phyloP scores from a whole-genome alignment of 176 grass and related monocot species.

The Cenchrus fungigraminus region DNA sequence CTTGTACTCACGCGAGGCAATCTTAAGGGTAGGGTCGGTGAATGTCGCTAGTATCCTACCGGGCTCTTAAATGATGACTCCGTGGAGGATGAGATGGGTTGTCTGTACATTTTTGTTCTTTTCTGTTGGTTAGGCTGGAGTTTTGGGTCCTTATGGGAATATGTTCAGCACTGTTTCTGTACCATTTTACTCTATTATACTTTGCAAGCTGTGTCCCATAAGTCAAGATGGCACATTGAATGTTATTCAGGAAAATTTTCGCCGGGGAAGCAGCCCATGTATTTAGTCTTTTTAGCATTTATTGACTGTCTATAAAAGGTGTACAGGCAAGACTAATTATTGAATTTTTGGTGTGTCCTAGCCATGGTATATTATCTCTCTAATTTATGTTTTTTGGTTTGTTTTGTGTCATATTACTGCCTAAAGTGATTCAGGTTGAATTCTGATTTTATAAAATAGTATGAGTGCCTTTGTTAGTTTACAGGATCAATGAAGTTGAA shows the following conservation, averaged over 20 bases:
- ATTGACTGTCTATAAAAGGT: neutral
- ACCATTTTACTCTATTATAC: neutral
- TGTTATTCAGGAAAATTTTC: constrained; percentile 10
- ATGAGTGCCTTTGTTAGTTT: neutral
- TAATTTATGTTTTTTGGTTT: neutral
- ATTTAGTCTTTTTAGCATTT: constrained; percentile 5
- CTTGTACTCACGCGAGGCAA: neutral
- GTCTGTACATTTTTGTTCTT: constrained; percentile 4
- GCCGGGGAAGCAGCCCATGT: neutral
- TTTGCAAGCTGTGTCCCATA: neutral
- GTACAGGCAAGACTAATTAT: neutral
- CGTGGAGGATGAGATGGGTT: neutral
- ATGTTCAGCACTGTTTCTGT: constrained; percentile 4
- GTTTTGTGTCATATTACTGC: constrained; percentile 11
- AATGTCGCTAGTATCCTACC: neutral
- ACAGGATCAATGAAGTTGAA: neutral
- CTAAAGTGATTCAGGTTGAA: constrained; percentile 1
- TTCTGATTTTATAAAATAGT: neutral
- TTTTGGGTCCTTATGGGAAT: neutral
- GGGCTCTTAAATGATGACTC: neutral
- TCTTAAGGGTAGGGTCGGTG: neutral
- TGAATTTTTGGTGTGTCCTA: neutral
- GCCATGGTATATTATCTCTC: neutral
- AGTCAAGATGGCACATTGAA: neutral
- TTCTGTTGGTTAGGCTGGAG: constrained; percentile 17